Evolutionary conservation across 768 basidiomycete genomes (phyloP), one percentile per base, ranked within the genome.

Genomic region (Podaxis carcinomalis): DNA sequence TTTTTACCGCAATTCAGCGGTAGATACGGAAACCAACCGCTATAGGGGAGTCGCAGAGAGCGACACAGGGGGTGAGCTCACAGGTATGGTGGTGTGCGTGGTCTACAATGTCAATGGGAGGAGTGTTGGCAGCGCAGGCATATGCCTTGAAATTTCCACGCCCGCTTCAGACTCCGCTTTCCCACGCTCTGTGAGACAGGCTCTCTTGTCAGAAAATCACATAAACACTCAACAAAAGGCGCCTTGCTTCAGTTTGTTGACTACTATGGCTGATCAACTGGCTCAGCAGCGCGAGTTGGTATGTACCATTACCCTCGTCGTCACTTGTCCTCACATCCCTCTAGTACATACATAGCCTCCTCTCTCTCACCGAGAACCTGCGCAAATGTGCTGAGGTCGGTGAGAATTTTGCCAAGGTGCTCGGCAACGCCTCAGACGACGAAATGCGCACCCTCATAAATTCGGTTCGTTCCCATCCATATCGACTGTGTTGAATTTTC

Each of bases 351-450:
- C 69, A 74, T 32, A 80, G 81, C 66, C 77, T 91, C 64, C 71
- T 69, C 63, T 74, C 77, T 23, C 82, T 89, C 60, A 87, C 89
- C 40, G 80, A 82, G 51, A 74, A 82, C 39, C 80, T 92, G 83
- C 83, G 85, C 62, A 79, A 82, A 61, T 85, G 83, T 56, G 86
- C 87, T 3, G 75, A 75, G 52, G 68, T 85, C 46, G 84, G 85
- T 14, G 89, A 91, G 44, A 71, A 78, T 28, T 88, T 87, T 67
- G 80, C 84, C 9, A 78, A 76, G 50, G 69, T 80, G 35, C 74
- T 86, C 53, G 72, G 76, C 23, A 42, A 54, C 57, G 61, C 37
- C 53, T 66, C 57, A 58, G 59, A 61, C 59, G 59, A 61, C 7
- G 52, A 61, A 16, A 55, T 54, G 35, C 59, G 27, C 27, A 56